Evolutionary conservation across 2,329 filamentous ascomycete species (phyloP).

Genomic region (Alternaria sp.): DNA sequence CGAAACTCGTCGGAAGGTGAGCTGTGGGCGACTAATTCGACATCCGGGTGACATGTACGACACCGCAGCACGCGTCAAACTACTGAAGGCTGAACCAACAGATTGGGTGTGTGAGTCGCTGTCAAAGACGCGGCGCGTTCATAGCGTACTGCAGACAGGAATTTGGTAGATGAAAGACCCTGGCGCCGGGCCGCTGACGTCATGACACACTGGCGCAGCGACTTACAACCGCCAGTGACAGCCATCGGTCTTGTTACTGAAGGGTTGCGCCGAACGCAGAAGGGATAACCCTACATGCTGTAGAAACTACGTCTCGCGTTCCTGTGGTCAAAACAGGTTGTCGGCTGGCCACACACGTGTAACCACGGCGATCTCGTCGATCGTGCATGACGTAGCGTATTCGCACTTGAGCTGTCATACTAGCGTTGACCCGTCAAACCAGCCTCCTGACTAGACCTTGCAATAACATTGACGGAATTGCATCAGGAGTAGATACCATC

Average conservation of each 20-base stretch:
- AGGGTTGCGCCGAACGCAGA: background rate
- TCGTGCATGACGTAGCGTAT: conserved; percentile 11
- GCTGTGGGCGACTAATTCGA: background rate
- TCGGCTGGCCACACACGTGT: conserved; percentile 4
- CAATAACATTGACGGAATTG: background rate
- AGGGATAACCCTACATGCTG: background rate
- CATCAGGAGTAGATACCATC: conserved; percentile 3
- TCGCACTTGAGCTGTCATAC: conserved; percentile 2
- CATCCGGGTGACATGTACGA: background rate
- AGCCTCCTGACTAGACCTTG: background rate
- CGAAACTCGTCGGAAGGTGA: background rate
- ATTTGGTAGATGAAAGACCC: background rate
- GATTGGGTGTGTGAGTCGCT: background rate
- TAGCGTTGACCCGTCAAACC: conserved; percentile 2
- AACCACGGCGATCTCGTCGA: conserved; percentile 1
- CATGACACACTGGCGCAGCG: background rate
- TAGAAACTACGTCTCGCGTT: background rate
- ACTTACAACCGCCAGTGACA: background rate
- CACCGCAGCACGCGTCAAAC: background rate
- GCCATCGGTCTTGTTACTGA: background rate
- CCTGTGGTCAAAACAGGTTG: conserved; percentile 9
- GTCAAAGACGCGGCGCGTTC: background rate
- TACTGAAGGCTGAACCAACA: background rate
- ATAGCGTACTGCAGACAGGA: background rate
- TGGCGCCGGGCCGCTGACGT: conserved; percentile 7